Evolutionary conservation across 352 stramenopile genomes (phyloP), one percentile per base, ranked within the genome.

Genomic region (Phytophthora pisi): DNA sequence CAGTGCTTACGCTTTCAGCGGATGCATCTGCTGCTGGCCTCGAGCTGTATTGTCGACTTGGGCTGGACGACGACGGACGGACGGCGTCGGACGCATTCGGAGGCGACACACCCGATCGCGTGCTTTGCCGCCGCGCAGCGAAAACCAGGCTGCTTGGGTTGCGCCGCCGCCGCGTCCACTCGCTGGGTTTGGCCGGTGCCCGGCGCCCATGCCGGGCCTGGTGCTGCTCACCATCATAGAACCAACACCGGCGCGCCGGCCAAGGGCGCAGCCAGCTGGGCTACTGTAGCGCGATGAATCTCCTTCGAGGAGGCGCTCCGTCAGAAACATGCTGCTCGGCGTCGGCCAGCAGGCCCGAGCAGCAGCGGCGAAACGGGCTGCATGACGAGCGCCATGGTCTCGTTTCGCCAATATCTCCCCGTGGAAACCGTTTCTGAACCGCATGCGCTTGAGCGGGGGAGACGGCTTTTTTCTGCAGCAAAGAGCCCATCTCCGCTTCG

Each of bases 111-210:
- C 10, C 20, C 24, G 26, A 66, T 67, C 57, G 28, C 24, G 43
- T 66, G 50, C 49, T 68, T 69, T 68, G 66, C 38, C 51, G 38
- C 28, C 66, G 66, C 40, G 53, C 60, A 69, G 43, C 66, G 66
- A 74, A 43, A 74, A 69, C 56, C 61, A 69, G 66, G 54, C 61
- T 69, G 61, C 54, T 66, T 74, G 54, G 66, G 49, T 15, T 42
- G 18, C 26, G 59, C 54, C 34, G 34, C 23, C 42, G 51, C 51
- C 40, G 24, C 38, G 50, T 63, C 60, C 66, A 69, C 31, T 47
- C 58, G 57, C 10, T 45, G n/a, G 5, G 16, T 60, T 36, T 54
- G 28, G 28, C 46, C 16, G 56, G 56, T 53, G 57, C 43, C 47
- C 38, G n/a, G 20, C 45, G 28, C 50, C 13, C 36, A 15, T 52